Base-by-base conservation (phyloP, 2,329 filamentous ascomycete species). In the Emericellopsis atlantica region DNA sequence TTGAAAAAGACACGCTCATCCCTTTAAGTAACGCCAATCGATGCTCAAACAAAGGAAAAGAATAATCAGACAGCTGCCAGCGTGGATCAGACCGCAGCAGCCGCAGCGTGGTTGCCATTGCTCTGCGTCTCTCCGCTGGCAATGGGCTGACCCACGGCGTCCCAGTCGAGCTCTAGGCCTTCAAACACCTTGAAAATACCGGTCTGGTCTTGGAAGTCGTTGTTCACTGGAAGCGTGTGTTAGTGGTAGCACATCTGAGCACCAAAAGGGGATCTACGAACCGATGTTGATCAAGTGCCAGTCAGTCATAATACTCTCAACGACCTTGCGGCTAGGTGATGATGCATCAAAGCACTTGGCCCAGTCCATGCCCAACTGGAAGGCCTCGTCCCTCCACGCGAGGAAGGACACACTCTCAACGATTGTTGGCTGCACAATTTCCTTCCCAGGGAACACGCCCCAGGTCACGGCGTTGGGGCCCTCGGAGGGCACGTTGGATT, bases 341-440 rank as follows among this genome's bases (percentile, higher is more conserved):
- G 70, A 69, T 45, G 81, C 70, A 32, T 88, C 77, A 56, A 94
- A 87, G 58, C 92, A 98, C 54, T 86, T 85, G 18, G 86, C 85
- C 92, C 92, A 98, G 56, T 98, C 89, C 43, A 83, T 74, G 41
- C 92, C 92, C 9, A 98, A 74, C 45, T 85, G 79, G 69, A 88
- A 98, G 14, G 94, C 93, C 63, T 98, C 92, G 51, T 98, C 92
- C 64, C 94, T 94, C 92, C 92, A 98, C 3, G 92, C 92, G 41
- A 98, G 69, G 74, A 98, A 98, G 59, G 86, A 94, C 58, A 98
- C 82, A 15, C 86, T 93, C 66, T 98, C 92, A 40, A 98, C 92
- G 53, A 98, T 95, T n/a, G 92, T 98, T 12, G 92, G 92, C 61
- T 98, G 92, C n/a, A 98, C 89, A 56, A 98, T 95, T 62, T 98